phyloP scores from a whole-genome alignment of 1,284 basidiomycete genomes.

The Paramarasmius palmivorus region DNA sequence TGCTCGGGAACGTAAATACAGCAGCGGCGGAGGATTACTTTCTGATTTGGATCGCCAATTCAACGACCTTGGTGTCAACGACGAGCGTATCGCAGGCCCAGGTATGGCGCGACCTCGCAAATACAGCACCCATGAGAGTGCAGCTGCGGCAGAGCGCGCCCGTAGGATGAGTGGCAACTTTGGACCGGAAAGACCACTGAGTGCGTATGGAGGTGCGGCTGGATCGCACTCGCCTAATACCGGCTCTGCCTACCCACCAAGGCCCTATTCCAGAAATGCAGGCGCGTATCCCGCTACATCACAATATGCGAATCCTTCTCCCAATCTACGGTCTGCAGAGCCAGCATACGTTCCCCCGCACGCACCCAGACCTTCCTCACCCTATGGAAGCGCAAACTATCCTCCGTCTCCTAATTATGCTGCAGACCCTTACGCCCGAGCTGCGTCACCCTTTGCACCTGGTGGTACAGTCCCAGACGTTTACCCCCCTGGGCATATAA shows the following conservation, averaged over 20 bases:
- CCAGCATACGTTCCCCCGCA: constrained; percentile 21
- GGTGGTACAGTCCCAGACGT: constrained; percentile 25
- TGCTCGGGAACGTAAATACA: constrained; percentile 13
- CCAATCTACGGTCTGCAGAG: constrained; percentile 31
- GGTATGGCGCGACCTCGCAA: constrained; percentile 12
- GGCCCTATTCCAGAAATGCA: constrained; percentile 8
- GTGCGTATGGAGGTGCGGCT: constrained; percentile 4
- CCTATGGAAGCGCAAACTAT: constrained; percentile 34
- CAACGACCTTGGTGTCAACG: constrained; percentile 11
- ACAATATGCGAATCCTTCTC: constrained; percentile 22
- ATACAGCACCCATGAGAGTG: constrained; percentile 8
- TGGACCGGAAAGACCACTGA: constrained; percentile 14
- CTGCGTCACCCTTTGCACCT: constrained; percentile 28
- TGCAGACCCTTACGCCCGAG: constrained; percentile 28
- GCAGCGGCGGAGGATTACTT: constrained; percentile 9
- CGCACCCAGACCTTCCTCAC: constrained; percentile 25
- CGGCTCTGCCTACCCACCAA: background rate
- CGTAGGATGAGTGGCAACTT: constrained; percentile 25
- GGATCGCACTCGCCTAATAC: constrained; percentile 1
- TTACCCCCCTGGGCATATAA: constrained; percentile 55
- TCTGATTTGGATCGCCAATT: constrained; percentile 16
- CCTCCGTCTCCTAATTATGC: constrained; percentile 30
- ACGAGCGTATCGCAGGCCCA: constrained; percentile 2
- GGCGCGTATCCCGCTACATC: background rate
- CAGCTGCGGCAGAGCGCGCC: constrained; percentile 12